Evolutionary conservation across 441 rosid species (phyloP), one percentile per base, ranked within the genome.

Genomic region (Flueggea neowawraea): DNA sequence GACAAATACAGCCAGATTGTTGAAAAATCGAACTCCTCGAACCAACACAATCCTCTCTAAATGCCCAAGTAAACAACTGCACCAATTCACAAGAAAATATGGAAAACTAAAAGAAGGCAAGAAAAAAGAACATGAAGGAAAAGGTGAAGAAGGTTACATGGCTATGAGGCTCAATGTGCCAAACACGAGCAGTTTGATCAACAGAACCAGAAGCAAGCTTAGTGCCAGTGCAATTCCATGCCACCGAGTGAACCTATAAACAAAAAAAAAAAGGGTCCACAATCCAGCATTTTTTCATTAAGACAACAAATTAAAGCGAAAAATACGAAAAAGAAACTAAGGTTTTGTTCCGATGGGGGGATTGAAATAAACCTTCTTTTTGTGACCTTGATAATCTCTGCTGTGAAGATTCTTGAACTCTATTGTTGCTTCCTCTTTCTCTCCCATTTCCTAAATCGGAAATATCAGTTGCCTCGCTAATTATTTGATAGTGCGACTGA

Each of bases 131-230:
- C 53, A 63, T 47, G n/a, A 17, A 45, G 28, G n/a, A 33, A 41
- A 22, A 6, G 4, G 55, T n/a, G n/a, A n/a, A n/a, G 28, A 22
- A 22, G 28, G 28, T 22, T 22, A 22, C 97, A 78, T 94, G 99
- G 60, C 94, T 90, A 55, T 91, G 99, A 48, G 94, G 85, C 63
- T 94, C 97, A 63, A 94, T 82, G 70, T 81, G 96, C 99, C 96
- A 95, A 62, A 95, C 73, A n/a, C 96, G 91, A 78, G 99, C 99
- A 1, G 97, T 95, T 72, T 95, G 99, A 71, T 95, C 99, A 53
- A 94, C 97, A 36, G 99, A 94, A 55, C 97, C 99, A 14, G 99
- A 91, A 58, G 99, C 99, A 58, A 94, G 96, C 83, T 94, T 94
- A 55, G 90, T 87, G 41, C 96, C 99, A 12, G 78, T 75, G 69